phyloP scores from a whole-genome alignment of 805 yeast species.

The Torulaspora indica region DNA sequence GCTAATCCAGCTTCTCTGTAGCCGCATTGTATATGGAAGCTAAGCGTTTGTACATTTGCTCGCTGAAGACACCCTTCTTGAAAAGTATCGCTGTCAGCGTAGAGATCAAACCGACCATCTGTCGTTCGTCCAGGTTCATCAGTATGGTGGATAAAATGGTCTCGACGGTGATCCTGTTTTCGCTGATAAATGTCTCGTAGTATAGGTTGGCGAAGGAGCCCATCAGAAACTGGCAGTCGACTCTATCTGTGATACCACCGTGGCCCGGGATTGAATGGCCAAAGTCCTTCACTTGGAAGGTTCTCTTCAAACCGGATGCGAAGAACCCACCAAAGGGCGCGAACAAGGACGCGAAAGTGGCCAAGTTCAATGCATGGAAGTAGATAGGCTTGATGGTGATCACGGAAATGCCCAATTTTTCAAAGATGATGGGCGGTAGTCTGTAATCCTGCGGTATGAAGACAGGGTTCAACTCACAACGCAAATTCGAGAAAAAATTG shows the following conservation, averaged over 20 bases:
- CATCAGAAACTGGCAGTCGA: conserved; percentile 97
- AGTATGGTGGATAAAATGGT: conserved; percentile 70
- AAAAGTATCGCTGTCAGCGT: conserved; percentile 42
- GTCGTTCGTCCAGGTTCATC: conserved; percentile 59
- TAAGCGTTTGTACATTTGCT: conserved; percentile 35
- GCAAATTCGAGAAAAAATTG: conserved; percentile 56
- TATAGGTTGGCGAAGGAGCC: conserved; percentile 91
- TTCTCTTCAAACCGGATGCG: conserved; percentile 95
- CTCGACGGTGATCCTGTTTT: conserved; percentile 66
- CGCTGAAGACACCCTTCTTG: conserved; percentile 41
- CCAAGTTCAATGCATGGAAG: conserved; percentile 78
- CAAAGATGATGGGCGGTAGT: conserved; percentile 64
- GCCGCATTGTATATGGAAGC: conserved; percentile 30
- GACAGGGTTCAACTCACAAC: conserved; percentile 85
- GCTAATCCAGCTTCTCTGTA: conserved; percentile 13
- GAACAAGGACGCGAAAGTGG: conserved; percentile 91
- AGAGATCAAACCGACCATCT: conserved; percentile 57
- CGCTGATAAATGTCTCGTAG: conserved; percentile 85
- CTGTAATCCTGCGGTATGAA: conserved; percentile 74
- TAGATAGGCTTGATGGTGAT: conserved; percentile 79
- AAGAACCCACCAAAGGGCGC: conserved; percentile 99
- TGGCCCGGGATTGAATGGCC: conserved; percentile 99
- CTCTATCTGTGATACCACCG: conserved; percentile 95
- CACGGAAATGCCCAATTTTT: conserved; percentile 43
- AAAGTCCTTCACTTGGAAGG: conserved; percentile 93